These are phyloP conservation scores for Sanghuangporus weigelae DNA, from an alignment of 1,284 basidiomycete species.

Conservation along the genomic window DNA sequence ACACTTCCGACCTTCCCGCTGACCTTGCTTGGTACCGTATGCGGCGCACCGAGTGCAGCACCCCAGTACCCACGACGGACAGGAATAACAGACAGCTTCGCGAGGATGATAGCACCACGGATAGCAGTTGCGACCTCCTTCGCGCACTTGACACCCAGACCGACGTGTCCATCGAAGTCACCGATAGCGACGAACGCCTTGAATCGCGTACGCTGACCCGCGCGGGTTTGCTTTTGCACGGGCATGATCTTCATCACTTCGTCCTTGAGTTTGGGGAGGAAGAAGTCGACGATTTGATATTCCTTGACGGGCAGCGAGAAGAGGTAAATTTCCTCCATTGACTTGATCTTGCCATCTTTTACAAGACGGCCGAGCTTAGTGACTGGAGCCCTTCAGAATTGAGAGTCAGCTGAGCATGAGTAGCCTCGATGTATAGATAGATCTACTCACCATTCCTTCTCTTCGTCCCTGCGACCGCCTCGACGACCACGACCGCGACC, in stretches of 20 bases:
- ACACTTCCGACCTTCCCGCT: slow-evolving; percentile 98
- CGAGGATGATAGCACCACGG: slow-evolving; percentile 96
- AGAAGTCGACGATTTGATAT: slow-evolving; percentile 96
- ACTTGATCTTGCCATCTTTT: slow-evolving; percentile 99
- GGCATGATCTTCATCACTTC: slow-evolving; percentile 99
- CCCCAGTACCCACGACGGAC: slow-evolving; percentile 99
- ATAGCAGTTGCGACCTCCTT: slow-evolving; percentile 99
- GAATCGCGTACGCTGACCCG: slow-evolving; percentile 99
- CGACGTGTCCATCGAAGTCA: slow-evolving; percentile 97
- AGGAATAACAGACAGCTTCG: slow-evolving; percentile 93
- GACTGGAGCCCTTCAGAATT: slow-evolving; percentile 78
- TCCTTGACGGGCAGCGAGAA: slow-evolving; percentile 99
- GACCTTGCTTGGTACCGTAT: slow-evolving; percentile 99
- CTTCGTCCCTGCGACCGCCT: slow-evolving; percentile 96
- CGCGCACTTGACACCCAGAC: slow-evolving; percentile 99
- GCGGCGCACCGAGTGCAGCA: slow-evolving; percentile 95
- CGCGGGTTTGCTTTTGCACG: slow-evolving; percentile 99
- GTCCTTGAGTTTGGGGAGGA: slow-evolving; percentile 97
- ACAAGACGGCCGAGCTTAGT: slow-evolving; percentile 99
- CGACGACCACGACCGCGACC: slow-evolving; percentile 91
- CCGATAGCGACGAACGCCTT: slow-evolving; percentile 99
- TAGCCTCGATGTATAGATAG: not conserved
- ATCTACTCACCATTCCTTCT: slow-evolving; percentile 91
- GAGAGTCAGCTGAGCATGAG: not conserved
- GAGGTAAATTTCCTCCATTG: slow-evolving; percentile 99